Evolutionary conservation across 2,329 filamentous ascomycete genomes (phyloP), one percentile per base, ranked within the genome.

Genomic region (Aspergillus udagawae): DNA sequence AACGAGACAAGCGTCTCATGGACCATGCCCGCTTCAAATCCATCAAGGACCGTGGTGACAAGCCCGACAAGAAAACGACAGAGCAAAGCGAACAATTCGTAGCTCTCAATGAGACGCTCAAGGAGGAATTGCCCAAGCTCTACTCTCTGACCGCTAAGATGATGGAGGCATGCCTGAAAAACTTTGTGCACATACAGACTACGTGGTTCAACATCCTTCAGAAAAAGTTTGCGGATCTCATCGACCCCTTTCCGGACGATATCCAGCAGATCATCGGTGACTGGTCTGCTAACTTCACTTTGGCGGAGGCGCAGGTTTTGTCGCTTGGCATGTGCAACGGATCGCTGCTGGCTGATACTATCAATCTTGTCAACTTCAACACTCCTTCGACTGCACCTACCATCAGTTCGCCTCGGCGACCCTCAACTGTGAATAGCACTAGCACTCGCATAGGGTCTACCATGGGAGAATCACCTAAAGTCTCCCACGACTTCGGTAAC

Each of bases 21-120:
- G 92, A 97, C 69, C 97, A 90, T 73, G 91, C 93, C 63, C 89
- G 89, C 64, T 91, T 85, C 65, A 87, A 90, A 67, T 85, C 89
- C 64, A 82, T 92, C 57, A 88, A 89, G 68, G 89, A 91, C 48
- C 82, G 85, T 35, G 91, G 91, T 60, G 92, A 95, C 73, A 95
- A 91, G 65, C 81, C 91, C 12, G 93, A 97, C 71, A 88, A 91
- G 67, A 94, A 93, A 71, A 87, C 92, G 3, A 80, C 84, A 17
- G 91, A 96, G 65, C 85, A 89, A 42, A 91, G 92, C 21, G 91
- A 96, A 67, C 89, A 95, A 70, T 99, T 96, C 73, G 84, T 90
- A 44, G 91, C 92, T 7, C 80, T 99, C 58, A 97, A 97, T 69
- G 91, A 96, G 61, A 91, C 93, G 0, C 81, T 97, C 58, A 97